Evolutionary conservation across 768 basidiomycete species (phyloP), one percentile per base, ranked within the genome.

Genomic region (Strobilomyces echinocephalus): DNA sequence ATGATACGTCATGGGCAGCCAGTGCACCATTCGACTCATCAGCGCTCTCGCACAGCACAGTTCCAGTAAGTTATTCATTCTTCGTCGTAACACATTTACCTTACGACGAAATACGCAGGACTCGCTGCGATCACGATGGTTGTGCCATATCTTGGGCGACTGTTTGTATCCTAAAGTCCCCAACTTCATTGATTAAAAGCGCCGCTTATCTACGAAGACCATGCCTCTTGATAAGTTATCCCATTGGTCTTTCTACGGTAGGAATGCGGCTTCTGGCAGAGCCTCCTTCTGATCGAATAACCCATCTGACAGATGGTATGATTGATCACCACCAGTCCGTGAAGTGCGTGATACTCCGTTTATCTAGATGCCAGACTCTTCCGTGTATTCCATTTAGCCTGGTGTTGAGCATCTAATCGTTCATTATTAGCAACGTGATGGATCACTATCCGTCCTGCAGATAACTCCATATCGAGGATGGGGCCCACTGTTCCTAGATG

Each of bases 171-270:
- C 28, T 30, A 16, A 21, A 11, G 30, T 40, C 30, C 33, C 45
- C 48, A 36, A 16, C 16, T 28, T 40, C 39, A 30, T 8, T 35
- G 24, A 38, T 41, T 50, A 48, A 46, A 45, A 16, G 45, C 35
- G 12, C 45, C 36, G 46, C 36, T 28, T 38, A 44, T 57, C 44
- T 51, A 30, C 11, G 28, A 39, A 15, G 33, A 10, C 18, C 4
- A 28, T 50, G 47, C 45, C 41, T 42, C 49, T 33, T 54, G 60
- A 50, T 48, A 46, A 50, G 42, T 48, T 41, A 3, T 30, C 16
- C 55, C 51, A 62, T 62, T 40, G 30, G 56, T 54, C 36, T 41
- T 28, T 28, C 41, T 44, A 47, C 38, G 48, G 41, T 20, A 11
- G 12, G 46, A 50, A 24, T 31, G 44, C 60, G 28, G 36, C 48